phyloP scores from a whole-genome alignment of 75 land plant genomes.

The Gnetum montanum region DNA sequence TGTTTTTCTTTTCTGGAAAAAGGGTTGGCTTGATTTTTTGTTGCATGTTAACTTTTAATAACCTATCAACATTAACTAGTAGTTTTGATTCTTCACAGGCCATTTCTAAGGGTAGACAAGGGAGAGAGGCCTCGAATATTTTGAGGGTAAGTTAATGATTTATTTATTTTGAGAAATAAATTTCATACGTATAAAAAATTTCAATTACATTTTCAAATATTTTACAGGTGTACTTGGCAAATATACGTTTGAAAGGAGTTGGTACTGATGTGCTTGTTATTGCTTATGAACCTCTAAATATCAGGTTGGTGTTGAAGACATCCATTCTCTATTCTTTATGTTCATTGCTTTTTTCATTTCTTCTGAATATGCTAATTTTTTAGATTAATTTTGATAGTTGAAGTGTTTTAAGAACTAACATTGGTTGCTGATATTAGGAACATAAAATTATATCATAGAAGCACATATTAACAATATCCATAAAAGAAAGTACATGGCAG shows the following conservation, averaged over 20 bases:
- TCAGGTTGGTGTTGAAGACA: slow-evolving; percentile 47
- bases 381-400: too few relatives aligned
- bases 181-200: slow-evolving; percentile 3
- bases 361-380: too few relatives aligned
- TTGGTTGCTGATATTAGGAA: too few relatives aligned
- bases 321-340: neutral
- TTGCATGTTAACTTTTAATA: too few relatives aligned
- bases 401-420: too few relatives aligned
- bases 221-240: slow-evolving; percentile 79
- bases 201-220: neutral
- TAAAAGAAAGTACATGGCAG: too few relatives aligned
- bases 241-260: slow-evolving; percentile 65
- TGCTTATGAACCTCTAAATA: slow-evolving; percentile 71
- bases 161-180: neutral
- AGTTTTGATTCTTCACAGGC: slow-evolving; percentile 31
- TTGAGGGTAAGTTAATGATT: slow-evolving; percentile 42
- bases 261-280: slow-evolving; percentile 77
- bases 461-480: too few relatives aligned
- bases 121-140: slow-evolving; percentile 72
- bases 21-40: too few relatives aligned
- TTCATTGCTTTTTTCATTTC: neutral
- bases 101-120: slow-evolving; percentile 83
- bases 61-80: too few relatives aligned
- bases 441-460: too few relatives aligned
- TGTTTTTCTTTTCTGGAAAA: too few relatives aligned